phyloP scores from a whole-genome alignment of 768 basidiomycete genomes.

The Pleurotus citrinopileatus region DNA sequence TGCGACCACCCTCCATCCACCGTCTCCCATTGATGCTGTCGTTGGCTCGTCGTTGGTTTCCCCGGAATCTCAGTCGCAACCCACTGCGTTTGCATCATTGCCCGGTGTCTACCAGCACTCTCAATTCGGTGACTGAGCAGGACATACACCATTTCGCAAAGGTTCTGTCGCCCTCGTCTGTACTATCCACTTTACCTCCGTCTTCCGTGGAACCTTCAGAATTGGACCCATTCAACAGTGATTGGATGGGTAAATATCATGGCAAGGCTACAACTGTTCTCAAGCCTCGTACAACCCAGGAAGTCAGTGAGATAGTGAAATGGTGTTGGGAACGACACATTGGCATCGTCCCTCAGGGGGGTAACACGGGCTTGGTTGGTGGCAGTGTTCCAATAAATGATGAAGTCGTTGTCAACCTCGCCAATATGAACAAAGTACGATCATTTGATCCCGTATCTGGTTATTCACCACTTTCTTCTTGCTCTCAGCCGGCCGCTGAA shows the following conservation, averaged over 20 bases:
- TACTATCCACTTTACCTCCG: conserved; percentile 67
- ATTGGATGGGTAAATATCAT: conserved; percentile 96
- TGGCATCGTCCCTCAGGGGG: conserved; percentile 95
- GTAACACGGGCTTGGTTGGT: conserved; percentile 97
- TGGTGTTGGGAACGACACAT: conserved; percentile 82
- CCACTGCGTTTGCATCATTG: conserved; percentile 20
- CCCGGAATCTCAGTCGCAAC: conserved; percentile 15
- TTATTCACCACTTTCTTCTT: conserved; percentile 28
- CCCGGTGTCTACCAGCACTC: conserved; percentile 22
- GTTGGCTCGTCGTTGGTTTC: conserved; percentile 16
- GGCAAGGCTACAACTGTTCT: conserved; percentile 85
- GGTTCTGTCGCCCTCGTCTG: conserved; percentile 58
- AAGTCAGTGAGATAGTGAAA: conserved; percentile 86
- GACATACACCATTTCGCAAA: conserved; percentile 69
- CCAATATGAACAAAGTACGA: conserved; percentile 79
- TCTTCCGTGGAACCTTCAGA: conserved; percentile 51
- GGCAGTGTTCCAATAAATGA: conserved; percentile 87
- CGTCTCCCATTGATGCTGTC: neutral
- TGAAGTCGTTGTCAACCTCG: conserved; percentile 83
- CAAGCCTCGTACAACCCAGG: conserved; percentile 81
- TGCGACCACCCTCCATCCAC: too few species aligned
- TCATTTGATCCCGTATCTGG: conserved; percentile 84
- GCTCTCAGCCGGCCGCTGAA: conserved; percentile 10
- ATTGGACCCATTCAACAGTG: conserved; percentile 76
- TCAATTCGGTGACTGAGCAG: conserved; percentile 49